Percentiles rank a stretch among this genome's conserved stretches.
Evolutionary conservation across 352 stramenopile genomes (phyloP).

Genomic region (Globisporangium solare): DNA sequence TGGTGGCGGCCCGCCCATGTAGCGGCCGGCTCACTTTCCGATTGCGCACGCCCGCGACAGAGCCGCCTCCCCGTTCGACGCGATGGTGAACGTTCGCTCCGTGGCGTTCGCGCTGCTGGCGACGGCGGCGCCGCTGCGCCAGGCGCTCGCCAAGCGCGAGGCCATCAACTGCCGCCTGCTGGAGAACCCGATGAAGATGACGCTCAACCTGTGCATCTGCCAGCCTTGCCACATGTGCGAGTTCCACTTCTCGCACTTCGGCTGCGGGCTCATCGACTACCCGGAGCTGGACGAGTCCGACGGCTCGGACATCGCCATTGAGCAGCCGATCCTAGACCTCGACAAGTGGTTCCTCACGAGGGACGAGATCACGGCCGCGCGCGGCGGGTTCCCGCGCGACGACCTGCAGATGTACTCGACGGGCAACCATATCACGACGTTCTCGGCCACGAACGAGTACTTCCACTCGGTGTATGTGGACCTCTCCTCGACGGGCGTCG

Average conservation of each 20-base stretch:
- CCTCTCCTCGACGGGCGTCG: constrained; percentile 23
- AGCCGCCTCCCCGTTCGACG: background rate
- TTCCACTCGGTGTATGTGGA: constrained; percentile 49
- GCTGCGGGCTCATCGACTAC: constrained; percentile 20
- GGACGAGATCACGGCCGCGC: constrained; percentile 40
- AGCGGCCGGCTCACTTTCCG: background rate
- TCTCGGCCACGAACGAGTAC: constrained; percentile 35
- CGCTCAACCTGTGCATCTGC: constrained; percentile 34
- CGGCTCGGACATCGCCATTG: constrained; percentile 18
- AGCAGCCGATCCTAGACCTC: constrained; percentile 40
- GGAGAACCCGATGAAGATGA: constrained; percentile 19
- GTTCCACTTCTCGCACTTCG: constrained; percentile 16
- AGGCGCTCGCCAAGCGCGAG: background rate
- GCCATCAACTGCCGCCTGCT: constrained; percentile 15
- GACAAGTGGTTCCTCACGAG: constrained; percentile 58
- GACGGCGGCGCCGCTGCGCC: background rate
- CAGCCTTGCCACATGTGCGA: constrained; percentile 36
- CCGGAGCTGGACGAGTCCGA: constrained; percentile 18
- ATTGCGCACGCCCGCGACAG: background rate
- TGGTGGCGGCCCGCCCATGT: too few species aligned
- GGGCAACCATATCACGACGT: constrained; percentile 45
- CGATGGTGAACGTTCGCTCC: constrained; percentile 4
- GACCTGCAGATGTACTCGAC: constrained; percentile 37
- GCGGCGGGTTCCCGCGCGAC: constrained; percentile 34
- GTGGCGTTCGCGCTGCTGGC: constrained; percentile 2